These are phyloP conservation scores for Trematosphaeria pertusa DNA, from an alignment of 2,329 filamentous ascomycete species.

Conservation along the genomic window DNA sequence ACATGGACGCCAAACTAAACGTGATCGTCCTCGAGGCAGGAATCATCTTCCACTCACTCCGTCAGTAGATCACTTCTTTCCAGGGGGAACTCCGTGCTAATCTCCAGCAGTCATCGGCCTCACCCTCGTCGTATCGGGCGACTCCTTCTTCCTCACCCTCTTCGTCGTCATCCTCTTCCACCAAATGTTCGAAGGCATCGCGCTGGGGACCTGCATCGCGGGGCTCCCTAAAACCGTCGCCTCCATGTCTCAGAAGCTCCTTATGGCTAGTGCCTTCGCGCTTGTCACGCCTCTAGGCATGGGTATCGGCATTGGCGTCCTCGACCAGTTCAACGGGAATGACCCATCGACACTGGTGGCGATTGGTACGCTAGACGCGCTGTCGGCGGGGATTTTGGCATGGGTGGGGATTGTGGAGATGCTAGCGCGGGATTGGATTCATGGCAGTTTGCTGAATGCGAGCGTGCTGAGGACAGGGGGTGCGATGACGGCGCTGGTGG, in stretches of 20 bases:
- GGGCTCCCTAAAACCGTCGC: conserved; percentile 55
- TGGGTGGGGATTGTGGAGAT: conserved; percentile 84
- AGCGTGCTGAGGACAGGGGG: conserved; percentile 56
- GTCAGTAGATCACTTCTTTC: conserved; percentile 50
- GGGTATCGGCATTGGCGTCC: conserved; percentile 78
- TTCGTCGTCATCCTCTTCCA: conserved; percentile 76
- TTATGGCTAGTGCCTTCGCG: conserved; percentile 70
- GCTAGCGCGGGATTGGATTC: conserved; percentile 78
- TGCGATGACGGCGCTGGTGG: conserved; percentile 62
- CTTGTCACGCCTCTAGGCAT: conserved; percentile 79
- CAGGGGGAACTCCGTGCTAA: not conserved
- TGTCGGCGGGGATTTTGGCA: conserved; percentile 77
- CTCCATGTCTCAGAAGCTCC: conserved; percentile 58
- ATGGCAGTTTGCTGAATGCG: conserved; percentile 58
- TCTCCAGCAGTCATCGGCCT: conserved; percentile 63
- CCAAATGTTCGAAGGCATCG: conserved; percentile 79
- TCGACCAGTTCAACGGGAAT: conserved; percentile 76
- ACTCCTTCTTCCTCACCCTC: conserved; percentile 60
- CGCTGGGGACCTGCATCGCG: conserved; percentile 74
- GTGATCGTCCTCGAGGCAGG: conserved; percentile 76
- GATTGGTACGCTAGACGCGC: conserved; percentile 74
- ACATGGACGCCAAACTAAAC: conserved; percentile 58
- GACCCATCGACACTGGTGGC: conserved; percentile 72
- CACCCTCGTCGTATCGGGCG: conserved; percentile 62
- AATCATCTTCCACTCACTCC: conserved; percentile 76